Percentiles rank a stretch among this genome's conserved stretches.
Conservation (phyloP, 495 filamentous ascomycete genomes). For the Aspergillus affinis region DNA sequence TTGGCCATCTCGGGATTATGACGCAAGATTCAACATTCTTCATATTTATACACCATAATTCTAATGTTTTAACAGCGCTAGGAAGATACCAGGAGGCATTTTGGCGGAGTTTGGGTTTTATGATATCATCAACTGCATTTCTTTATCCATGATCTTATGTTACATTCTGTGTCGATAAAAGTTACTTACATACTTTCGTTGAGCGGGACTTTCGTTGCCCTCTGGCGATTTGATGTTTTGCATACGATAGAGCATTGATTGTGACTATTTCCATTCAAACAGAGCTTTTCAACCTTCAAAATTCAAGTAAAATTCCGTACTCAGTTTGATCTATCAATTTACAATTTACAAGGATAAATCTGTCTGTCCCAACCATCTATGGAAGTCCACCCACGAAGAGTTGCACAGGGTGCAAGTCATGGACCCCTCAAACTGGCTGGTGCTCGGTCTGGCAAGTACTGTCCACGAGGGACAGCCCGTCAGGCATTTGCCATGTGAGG, state of each 20-base stretch:
- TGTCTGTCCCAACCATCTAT: constrained; percentile 49
- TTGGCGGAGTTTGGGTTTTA: constrained; percentile 11
- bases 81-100: constrained; percentile 6
- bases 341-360: not conserved
- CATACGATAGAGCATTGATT: not conserved
- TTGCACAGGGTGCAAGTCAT: constrained; percentile 29
- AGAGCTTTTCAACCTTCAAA: not conserved
- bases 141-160: not conserved
- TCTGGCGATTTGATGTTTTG: not conserved
- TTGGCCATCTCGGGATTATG: constrained; percentile 4
- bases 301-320: not conserved
- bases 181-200: not conserved
- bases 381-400: constrained; percentile 44
- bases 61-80: constrained; percentile 1
- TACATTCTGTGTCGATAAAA: not conserved
- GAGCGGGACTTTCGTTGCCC: not conserved
- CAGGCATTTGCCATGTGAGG: constrained; percentile 30
- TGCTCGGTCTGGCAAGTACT: constrained; percentile 42
- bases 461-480: constrained; percentile 23
- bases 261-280: not conserved
- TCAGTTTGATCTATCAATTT: not conserved
- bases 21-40: constrained; percentile 21
- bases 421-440: constrained; percentile 53
- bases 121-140: not conserved
- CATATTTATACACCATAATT: constrained; percentile 1